phyloP scores from a whole-genome alignment of 495 filamentous ascomycete genomes.

The Hyaloscypha hepaticicola region DNA sequence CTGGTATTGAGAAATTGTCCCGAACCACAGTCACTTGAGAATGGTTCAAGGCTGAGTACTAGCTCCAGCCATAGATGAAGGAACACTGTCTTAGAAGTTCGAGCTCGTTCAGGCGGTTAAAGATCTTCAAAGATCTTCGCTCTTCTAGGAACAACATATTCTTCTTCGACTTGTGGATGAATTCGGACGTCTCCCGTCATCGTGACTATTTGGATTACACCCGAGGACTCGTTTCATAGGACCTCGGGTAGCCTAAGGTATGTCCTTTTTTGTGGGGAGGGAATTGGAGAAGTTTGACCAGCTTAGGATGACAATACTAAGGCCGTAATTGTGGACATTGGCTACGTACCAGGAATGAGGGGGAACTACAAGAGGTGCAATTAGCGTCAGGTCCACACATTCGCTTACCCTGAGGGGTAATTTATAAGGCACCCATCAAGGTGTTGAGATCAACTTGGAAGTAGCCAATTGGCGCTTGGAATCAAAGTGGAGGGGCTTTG shows the following conservation, averaged over 20 bases:
- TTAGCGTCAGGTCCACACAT: conserved; percentile 3
- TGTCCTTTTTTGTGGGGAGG: neutral
- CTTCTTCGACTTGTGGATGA: too few species aligned
- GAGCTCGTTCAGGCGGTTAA: neutral
- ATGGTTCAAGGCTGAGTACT: neutral
- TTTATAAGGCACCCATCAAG: conserved; percentile 20
- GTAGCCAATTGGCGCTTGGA: neutral
- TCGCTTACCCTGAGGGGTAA: conserved; percentile 5
- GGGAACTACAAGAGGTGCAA: conserved; percentile 44
- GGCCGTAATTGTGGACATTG: too few species aligned
- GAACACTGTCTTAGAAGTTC: neutral
- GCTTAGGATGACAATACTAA: too few species aligned
- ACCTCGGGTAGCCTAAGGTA: too few species aligned
- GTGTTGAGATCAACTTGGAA: neutral
- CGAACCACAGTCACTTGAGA: neutral
- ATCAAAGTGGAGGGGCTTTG: conserved; percentile 10
- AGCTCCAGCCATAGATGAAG: neutral
- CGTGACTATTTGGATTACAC: too few species aligned
- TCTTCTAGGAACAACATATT: too few species aligned
- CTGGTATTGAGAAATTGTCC: neutral
- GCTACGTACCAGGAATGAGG: conserved; percentile 49
- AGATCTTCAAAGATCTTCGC: neutral
- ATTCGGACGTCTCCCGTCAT: too few species aligned
- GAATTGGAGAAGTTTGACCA: too few species aligned
- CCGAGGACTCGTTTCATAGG: too few species aligned